Percentiles rank a stretch among this genome's conserved stretches.
Conservation (phyloP, 768 basidiomycete species). For the Podaxis mareebaensis region DNA sequence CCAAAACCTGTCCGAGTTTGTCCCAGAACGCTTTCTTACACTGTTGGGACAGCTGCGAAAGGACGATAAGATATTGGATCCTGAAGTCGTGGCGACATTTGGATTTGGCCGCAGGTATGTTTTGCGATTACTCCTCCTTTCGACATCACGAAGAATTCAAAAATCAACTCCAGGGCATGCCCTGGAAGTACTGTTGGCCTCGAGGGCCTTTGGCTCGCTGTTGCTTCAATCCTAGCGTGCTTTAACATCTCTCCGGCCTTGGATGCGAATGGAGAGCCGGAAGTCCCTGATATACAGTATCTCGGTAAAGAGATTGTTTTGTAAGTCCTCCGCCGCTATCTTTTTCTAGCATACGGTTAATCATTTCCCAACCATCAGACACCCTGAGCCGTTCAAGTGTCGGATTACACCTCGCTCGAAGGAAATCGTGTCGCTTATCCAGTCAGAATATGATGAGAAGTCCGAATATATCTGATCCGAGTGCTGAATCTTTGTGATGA, state of each 20-base stretch:
- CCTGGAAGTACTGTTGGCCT: not conserved
- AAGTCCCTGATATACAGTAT: not conserved
- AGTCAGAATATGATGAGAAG: not conserved
- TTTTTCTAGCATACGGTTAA: no score
- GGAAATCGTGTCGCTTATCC: not conserved
- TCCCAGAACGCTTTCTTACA: slow-evolving; percentile 21
- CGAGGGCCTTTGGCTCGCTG: not conserved
- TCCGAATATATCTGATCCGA: not conserved
- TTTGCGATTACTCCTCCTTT: no score
- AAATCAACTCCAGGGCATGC: not conserved
- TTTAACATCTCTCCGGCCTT: not conserved
- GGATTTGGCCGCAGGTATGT: slow-evolving; percentile 18
- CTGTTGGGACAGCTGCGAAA: slow-evolving; percentile 4
- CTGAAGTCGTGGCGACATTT: slow-evolving; percentile 12
- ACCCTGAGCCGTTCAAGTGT: not conserved
- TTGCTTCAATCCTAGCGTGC: not conserved
- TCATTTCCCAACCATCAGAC: no score
- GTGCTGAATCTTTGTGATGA: no score
- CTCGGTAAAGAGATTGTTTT: not conserved
- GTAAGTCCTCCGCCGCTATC: not conserved
- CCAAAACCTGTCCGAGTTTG: slow-evolving; percentile 21
- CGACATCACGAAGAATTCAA: no score
- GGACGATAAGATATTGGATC: not conserved
- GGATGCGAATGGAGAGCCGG: not conserved
- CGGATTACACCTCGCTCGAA: not conserved